Evolutionary conservation across 2,329 filamentous ascomycete species (phyloP).

Genomic region (Aspergillus carbonarius): DNA sequence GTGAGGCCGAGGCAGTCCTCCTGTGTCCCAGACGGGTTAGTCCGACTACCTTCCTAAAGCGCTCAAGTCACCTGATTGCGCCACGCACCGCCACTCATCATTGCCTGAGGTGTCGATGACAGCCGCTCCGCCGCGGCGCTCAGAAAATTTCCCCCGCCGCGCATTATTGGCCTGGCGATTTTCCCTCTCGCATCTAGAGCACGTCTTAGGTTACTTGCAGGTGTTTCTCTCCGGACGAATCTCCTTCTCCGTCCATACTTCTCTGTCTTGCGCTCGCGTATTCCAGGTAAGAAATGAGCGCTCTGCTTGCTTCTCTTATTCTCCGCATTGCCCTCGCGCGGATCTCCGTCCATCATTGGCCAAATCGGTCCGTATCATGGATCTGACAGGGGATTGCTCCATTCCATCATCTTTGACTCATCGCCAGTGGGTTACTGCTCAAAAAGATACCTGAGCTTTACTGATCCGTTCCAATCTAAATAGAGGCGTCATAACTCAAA

Average conservation of each 20-base stretch:
- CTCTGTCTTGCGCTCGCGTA: neutral
- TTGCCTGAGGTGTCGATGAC: slow-evolving; percentile 13
- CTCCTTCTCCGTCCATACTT: neutral
- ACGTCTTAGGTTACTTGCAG: neutral
- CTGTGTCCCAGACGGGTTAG: slow-evolving; percentile 4
- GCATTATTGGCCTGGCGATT: slow-evolving; percentile 1
- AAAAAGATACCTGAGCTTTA: neutral
- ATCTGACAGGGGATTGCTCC: neutral
- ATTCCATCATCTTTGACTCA: neutral
- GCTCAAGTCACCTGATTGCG: neutral
- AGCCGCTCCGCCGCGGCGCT: slow-evolving; percentile 18
- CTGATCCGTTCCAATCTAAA: neutral
- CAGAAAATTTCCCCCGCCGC: slow-evolving; percentile 24
- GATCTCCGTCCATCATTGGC: slow-evolving; percentile 4
- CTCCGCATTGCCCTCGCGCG: neutral
- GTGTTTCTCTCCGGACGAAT: neutral
- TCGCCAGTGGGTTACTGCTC: neutral
- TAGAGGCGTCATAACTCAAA: neutral
- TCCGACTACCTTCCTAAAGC: neutral
- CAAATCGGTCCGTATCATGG: slow-evolving; percentile 1
- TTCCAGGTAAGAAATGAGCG: slow-evolving; percentile 5
- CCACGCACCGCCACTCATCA: neutral
- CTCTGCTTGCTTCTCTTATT: neutral
- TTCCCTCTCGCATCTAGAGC: slow-evolving; percentile 1
- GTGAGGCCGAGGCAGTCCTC: too few relatives aligned